Conservation (phyloP, 2,329 filamentous ascomycete species). For the Aspergillus ochraceus region DNA sequence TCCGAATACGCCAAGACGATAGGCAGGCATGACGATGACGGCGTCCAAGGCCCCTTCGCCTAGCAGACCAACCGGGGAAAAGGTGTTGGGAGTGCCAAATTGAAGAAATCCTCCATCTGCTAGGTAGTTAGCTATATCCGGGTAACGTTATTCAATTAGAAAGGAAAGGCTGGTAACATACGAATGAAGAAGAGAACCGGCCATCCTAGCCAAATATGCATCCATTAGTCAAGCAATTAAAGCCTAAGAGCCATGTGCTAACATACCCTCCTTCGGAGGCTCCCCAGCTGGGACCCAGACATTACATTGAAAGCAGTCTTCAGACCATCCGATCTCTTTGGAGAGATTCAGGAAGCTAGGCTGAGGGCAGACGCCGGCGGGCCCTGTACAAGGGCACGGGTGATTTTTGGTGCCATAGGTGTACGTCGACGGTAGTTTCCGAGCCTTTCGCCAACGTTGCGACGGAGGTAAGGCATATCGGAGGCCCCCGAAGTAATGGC, state of each 20-base stretch:
- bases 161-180: conserved; percentile 27
- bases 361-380: conserved; percentile 52
- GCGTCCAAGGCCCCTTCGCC: conserved; percentile 51
- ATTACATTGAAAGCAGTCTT: conserved; percentile 59
- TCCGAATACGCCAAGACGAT: conserved; percentile 58
- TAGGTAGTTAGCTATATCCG: neutral
- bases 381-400: conserved; percentile 48
- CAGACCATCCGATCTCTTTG: conserved; percentile 39
- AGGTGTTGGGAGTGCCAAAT: conserved; percentile 53
- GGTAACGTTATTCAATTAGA: no score
- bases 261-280: conserved; percentile 37
- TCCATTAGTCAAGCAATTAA: neutral
- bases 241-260: neutral
- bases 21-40: conserved; percentile 57
- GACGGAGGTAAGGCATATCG: conserved; percentile 56
- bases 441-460: conserved; percentile 52
- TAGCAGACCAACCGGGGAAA: conserved; percentile 48
- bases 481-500: conserved; percentile 56
- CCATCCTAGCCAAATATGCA: conserved; percentile 44
- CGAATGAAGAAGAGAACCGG: conserved; percentile 60
- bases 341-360: conserved; percentile 35
- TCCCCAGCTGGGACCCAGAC: conserved; percentile 54
- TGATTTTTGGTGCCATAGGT: conserved; percentile 51
- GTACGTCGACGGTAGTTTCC: conserved; percentile 48
- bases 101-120: conserved; percentile 59